These are phyloP conservation scores for Acacia acuminata DNA, from an alignment of 306 rosid species.

Conservation along the genomic window DNA sequence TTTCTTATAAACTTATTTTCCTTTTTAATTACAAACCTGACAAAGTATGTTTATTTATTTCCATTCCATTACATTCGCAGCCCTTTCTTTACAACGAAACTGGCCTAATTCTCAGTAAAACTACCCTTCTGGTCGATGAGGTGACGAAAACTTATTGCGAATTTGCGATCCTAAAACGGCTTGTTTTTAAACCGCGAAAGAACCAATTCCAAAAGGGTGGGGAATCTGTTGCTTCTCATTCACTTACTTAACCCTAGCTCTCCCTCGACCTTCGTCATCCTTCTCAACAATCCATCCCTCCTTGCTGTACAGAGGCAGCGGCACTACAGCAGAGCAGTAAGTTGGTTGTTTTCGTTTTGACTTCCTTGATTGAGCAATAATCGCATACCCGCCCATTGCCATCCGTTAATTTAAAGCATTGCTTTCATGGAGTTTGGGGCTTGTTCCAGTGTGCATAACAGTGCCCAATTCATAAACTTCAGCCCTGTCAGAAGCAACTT, in stretches of 20 bases:
- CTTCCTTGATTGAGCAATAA: neutral
- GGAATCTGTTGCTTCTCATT: neutral
- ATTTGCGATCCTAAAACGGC: no score
- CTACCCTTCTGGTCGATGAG: no score
- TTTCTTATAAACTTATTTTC: no score
- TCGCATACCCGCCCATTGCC: neutral
- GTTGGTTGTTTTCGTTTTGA: neutral
- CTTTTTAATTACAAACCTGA: no score
- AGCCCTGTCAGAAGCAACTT: neutral
- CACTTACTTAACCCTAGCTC: neutral
- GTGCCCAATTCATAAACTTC: conserved; percentile 24
- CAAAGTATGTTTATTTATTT: no score
- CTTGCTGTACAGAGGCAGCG: neutral
- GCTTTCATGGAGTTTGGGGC: conserved; percentile 32
- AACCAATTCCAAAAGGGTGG: neutral
- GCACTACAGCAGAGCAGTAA: neutral
- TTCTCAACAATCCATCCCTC: neutral
- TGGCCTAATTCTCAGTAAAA: no score
- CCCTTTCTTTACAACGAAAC: no score
- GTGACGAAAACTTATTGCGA: no score
- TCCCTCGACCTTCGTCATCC: neutral
- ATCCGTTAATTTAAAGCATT: neutral
- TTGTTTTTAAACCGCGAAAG: neutral
- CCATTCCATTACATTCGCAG: no score
- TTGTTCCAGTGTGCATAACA: conserved; percentile 27